Evolutionary conservation across 1,284 basidiomycete species (phyloP), one percentile per base, ranked within the genome.

Genomic region (Sphaerobolus stellatus): DNA sequence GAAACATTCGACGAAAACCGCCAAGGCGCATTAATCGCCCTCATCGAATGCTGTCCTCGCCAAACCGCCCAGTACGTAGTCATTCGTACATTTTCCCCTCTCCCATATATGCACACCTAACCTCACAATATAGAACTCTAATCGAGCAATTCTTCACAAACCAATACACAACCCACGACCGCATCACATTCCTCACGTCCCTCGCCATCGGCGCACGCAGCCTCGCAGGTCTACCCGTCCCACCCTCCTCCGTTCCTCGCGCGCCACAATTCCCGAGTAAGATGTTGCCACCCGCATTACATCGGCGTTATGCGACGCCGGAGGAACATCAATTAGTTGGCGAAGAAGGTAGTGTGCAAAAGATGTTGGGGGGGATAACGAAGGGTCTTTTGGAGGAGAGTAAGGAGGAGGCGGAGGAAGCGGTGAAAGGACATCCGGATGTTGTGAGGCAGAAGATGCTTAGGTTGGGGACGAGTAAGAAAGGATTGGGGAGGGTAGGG

Each of bases 101-200:
- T 41, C 18, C 45, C 8, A 33, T 59, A 38, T 52, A 47, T 58
- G 25, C 14, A n/a, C 20, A 50, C 2, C 30, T 13, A 18, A 52
- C 51, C 7, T 22, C 14, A 41, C 33, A 28, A 25, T 50, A 1
- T 65, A 95, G 93, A 3, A 80, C 82, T 46, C 75, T 96, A n/a
- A 85, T 90, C 44, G 92, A 98, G 66, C 92, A 97, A 64, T 92
- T 94, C 69, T 98, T 98, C 73, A 86, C 87, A 57, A 88, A 90
- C 48, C 91, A 95, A 61, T 98, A 96, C 69, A 94, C 94, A 0
- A 82, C 83, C 4, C 81, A 84, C 22, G 94, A 98, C 64, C 85
- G 94, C 11, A 87, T 83, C 57, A 81, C 83, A 5, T 93, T 96
- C 65, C 78, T 98, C 29, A 92, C 90, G 51, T 88, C 92, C 1